Conservation (phyloP, 768 basidiomycete species). For the Boletus sp. region DNA sequence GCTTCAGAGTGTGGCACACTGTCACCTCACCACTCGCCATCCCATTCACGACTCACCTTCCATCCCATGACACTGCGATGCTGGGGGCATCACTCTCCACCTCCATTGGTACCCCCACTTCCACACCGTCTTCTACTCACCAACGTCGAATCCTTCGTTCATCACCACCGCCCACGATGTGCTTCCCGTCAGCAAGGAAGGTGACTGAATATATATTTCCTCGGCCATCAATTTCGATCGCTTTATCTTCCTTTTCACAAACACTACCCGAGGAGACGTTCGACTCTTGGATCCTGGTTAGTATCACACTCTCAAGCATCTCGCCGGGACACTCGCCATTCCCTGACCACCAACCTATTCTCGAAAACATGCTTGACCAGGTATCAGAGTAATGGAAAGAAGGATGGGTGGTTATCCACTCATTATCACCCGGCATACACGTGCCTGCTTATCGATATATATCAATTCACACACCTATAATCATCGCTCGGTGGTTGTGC, state of each 20-base stretch:
- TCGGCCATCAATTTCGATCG: background rate
- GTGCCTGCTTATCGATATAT: background rate
- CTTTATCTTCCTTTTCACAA: background rate
- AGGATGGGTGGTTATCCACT: too few relatives aligned
- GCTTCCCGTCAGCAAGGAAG: background rate
- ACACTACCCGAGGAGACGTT: background rate
- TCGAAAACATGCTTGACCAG: too few relatives aligned
- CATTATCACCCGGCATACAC: too few relatives aligned
- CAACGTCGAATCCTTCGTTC: background rate
- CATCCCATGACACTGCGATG: background rate
- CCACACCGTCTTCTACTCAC: background rate
- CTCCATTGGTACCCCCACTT: constrained; percentile 1
- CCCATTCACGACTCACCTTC: background rate
- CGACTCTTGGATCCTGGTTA: too few relatives aligned
- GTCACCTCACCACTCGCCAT: background rate
- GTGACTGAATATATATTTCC: background rate
- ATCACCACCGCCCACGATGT: background rate
- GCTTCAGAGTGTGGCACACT: too few relatives aligned
- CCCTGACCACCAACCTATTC: too few relatives aligned
- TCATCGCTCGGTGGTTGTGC: too few relatives aligned
- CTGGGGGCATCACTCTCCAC: background rate
- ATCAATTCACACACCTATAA: background rate
- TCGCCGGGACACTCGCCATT: too few relatives aligned
- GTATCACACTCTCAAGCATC: too few relatives aligned
- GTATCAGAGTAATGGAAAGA: too few relatives aligned